Evolutionary conservation across 805 yeast genomes (phyloP).

Genomic region (Wickerhamiella kurtzmanii): DNA sequence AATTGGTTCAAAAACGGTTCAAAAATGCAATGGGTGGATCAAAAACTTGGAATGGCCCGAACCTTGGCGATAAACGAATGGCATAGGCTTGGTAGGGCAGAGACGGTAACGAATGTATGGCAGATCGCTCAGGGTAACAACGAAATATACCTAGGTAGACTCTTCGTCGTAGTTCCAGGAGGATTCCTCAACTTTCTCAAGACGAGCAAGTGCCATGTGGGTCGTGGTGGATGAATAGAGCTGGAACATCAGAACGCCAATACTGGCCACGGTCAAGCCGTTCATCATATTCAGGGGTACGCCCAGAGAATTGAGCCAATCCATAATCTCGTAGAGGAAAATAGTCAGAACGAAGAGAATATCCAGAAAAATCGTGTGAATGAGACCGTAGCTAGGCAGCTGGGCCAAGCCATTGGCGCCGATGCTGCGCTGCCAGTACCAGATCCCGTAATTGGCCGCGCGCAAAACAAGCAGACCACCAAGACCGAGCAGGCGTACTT

Average conservation of each 20-base stretch:
- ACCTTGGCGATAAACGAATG: too few relatives aligned
- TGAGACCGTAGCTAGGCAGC: not conserved
- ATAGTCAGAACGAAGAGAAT: not conserved
- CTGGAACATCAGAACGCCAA: not conserved
- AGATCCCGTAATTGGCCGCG: not conserved
- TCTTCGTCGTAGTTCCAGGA: not conserved
- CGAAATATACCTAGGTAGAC: not conserved
- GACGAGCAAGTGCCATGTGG: not conserved
- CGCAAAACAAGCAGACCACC: not conserved
- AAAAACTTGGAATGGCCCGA: too few relatives aligned
- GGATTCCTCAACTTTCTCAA: not conserved
- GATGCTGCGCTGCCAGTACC: not conserved
- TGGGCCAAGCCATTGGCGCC: not conserved
- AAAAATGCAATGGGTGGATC: too few relatives aligned
- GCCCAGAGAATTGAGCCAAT: not conserved
- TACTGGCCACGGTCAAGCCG: not conserved
- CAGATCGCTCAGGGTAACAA: too few relatives aligned
- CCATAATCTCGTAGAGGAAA: not conserved
- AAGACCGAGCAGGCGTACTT: not conserved
- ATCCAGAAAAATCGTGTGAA: not conserved
- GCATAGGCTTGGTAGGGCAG: too few relatives aligned
- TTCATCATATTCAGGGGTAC: not conserved
- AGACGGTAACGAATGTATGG: too few relatives aligned
- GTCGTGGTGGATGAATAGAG: not conserved
- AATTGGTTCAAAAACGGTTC: too few relatives aligned